Evolutionary conservation across 306 rosid species (phyloP), one percentile per base, ranked within the genome.

Genomic region (Dalbergia cochinchinensis): DNA sequence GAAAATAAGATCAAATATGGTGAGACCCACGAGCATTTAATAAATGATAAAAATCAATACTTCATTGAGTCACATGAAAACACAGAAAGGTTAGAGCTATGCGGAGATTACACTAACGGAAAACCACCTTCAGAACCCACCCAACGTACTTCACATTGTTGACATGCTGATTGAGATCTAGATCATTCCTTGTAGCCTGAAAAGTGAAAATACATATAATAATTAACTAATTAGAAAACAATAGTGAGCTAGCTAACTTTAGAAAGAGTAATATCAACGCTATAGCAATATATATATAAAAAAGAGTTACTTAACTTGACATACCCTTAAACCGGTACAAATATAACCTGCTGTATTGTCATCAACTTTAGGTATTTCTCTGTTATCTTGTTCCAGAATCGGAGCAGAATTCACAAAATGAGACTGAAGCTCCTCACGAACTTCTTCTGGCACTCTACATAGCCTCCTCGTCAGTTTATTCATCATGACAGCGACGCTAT

Each of bases 401-500:
- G 97, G 97, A 83, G 83, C 76, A 79, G 86, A 85, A 84, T 86
- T 76, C 80, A 88, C 76, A 88, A 93, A 93, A 82, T 60, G 93
- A 2, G 99, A 88, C 55, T 85, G 92, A 87, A 93, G 91, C 87
- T 96, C 99, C 66, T 83, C 86, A 70, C 97, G 85, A 77, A 91
- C 99, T 89, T 93, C 99, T 50, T 80, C 91, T 0, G 99, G 99
- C 71, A 96, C 89, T 77, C 93, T 96, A 14, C 98, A 93, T 55
- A 96, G 81, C 86, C 85, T 93, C 86, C 99, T 90, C 4, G 99
- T 96, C 82, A 85, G 73, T 78, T 93, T 96, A 88, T 96, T 93
- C 99, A 96, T 96, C 98, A 91, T 91, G 84, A 96, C 99, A 94
- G 96, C 91, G 71, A 96, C 91, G 89, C 99, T 96, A 88, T 65